These are phyloP conservation scores for Teunomyces gatunensis DNA, from an alignment of 805 yeast species.

Conservation along the genomic window DNA sequence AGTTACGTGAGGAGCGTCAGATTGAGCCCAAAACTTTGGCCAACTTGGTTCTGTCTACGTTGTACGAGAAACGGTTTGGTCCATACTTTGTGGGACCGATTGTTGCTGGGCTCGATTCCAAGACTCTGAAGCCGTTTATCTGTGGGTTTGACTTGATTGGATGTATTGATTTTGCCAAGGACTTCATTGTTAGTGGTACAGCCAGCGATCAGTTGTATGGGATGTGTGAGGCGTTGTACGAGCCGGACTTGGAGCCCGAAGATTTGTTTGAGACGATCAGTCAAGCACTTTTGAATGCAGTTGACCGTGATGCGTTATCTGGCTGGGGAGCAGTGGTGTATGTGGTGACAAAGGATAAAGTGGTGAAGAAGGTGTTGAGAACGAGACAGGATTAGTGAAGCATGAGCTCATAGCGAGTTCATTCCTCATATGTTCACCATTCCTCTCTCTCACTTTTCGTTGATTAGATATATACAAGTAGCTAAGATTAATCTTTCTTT, in stretches of 20 bases:
- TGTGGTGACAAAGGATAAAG: conserved; percentile 87
- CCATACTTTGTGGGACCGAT: conserved; percentile 97
- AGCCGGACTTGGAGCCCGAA: conserved; percentile 90
- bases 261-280: conserved; percentile 93
- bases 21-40: conserved; percentile 95
- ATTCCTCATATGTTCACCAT: too few species aligned
- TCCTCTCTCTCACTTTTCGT: too few species aligned
- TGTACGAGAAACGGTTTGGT: conserved; percentile 89
- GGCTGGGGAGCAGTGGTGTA: conserved; percentile 99
- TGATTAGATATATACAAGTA: not conserved
- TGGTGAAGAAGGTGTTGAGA: conserved; percentile 79
- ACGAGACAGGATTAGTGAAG: conserved; percentile 83
- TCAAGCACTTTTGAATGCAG: conserved; percentile 90
- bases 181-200: conserved; percentile 93
- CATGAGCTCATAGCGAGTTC: too few species aligned
- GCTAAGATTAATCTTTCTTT: conserved; percentile 14
- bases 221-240: conserved; percentile 96
- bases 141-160: conserved; percentile 97
- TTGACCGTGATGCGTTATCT: conserved; percentile 93
- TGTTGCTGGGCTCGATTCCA: conserved; percentile 90
- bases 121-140: conserved; percentile 79
- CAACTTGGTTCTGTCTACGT: conserved; percentile 82
- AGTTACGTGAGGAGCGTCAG: conserved; percentile 83
- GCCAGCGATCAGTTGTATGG: conserved; percentile 97
- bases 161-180: conserved; percentile 91